Evolutionary conservation across 1,284 basidiomycete species (phyloP).

Genomic region (Pholiota adiposa): DNA sequence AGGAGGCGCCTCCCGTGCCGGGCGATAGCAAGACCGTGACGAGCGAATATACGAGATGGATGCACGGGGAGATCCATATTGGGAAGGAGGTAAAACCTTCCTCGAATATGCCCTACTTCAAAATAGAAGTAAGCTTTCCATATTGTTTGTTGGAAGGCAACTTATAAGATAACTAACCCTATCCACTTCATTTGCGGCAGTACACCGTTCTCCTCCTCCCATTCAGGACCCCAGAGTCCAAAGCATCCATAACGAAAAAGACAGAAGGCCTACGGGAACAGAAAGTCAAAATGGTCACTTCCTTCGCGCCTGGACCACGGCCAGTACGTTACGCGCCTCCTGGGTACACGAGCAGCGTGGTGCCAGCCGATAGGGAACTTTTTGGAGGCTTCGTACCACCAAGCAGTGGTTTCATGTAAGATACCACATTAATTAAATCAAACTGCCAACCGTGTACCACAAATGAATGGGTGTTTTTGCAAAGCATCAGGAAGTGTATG

Average conservation of each 20-base stretch:
- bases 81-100: background rate
- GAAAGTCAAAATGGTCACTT: conserved; percentile 46
- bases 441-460: too few relatives aligned
- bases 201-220: conserved; percentile 45
- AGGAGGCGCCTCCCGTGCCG: background rate
- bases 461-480: too few relatives aligned
- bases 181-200: conserved; percentile 23
- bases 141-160: background rate
- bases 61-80: conserved; percentile 4
- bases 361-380: background rate
- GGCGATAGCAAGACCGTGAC: background rate
- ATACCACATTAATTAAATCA: background rate
- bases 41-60: background rate
- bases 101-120: conserved; percentile 1
- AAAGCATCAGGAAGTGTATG: too few relatives aligned
- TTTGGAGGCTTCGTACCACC: background rate
- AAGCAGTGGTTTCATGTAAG: background rate
- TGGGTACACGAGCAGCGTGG: conserved; percentile 29
- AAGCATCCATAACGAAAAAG: conserved; percentile 23
- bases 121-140: background rate
- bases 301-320: conserved; percentile 31
- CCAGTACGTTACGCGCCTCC: conserved; percentile 42
- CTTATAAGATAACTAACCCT: background rate
- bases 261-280: conserved; percentile 36
- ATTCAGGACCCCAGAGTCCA: conserved; percentile 39